A percentile compares a stretch with the other conserved stretches of the same genome.
Evolutionary conservation across 768 basidiomycete genomes (phyloP).

Genomic region (Rhodotorula toruloides): DNA sequence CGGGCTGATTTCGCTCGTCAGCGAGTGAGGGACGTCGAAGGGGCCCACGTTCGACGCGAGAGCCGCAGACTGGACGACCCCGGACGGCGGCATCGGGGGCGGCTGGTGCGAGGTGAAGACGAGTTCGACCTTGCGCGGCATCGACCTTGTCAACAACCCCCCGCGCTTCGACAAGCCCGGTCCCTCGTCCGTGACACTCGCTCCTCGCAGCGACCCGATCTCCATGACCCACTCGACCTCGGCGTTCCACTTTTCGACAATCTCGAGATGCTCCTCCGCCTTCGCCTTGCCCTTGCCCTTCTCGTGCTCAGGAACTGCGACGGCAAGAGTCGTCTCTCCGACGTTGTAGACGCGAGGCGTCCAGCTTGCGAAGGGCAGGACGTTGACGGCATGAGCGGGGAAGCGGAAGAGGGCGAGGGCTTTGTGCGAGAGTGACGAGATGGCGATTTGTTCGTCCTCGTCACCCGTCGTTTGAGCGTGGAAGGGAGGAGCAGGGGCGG

Average conservation of each 20-base stretch:
- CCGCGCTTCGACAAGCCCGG: too few species aligned
- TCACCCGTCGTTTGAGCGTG: neutral
- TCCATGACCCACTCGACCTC: neutral
- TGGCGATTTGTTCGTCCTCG: too few species aligned
- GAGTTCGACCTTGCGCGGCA: neutral
- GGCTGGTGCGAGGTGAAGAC: neutral
- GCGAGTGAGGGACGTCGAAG: neutral
- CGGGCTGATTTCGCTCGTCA: neutral
- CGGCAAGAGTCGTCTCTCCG: neutral
- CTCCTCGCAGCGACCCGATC: neutral
- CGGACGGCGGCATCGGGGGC: neutral
- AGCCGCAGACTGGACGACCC: too few species aligned
- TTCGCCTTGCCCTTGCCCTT: slow-evolving; percentile 3
- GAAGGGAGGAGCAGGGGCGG: neutral
- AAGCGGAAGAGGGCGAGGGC: slow-evolving; percentile 3
- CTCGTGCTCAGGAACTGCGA: neutral
- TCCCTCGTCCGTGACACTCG: neutral
- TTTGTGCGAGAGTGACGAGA: neutral
- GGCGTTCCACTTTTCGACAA: neutral
- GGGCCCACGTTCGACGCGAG: neutral
- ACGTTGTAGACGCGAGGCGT: neutral
- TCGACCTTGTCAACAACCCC: neutral
- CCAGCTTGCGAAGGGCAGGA: neutral
- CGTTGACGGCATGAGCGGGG: neutral
- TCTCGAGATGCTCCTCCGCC: neutral